A percentile compares a stretch with the other conserved stretches of the same genome.
Conservation (phyloP, 192 early-diverging fungal species). For the Podila horticola region DNA sequence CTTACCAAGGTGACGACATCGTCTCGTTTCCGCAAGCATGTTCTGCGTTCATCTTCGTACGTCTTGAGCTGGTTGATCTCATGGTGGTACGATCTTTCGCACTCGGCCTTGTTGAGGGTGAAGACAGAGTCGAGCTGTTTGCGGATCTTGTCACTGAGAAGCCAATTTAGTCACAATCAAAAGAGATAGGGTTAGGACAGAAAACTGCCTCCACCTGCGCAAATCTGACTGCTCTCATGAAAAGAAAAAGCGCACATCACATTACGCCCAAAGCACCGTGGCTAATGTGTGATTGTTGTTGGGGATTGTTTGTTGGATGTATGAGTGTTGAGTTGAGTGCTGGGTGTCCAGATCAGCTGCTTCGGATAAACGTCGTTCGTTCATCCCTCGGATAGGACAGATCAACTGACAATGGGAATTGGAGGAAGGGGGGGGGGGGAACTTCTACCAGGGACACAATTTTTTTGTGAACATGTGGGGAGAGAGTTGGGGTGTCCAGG, state of each 20-base stretch:
- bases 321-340: no score
- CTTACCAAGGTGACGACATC: slow-evolving; percentile 39
- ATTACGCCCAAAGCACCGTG: no score
- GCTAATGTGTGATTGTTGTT: no score
- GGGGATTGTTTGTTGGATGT: no score
- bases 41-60: slow-evolving; percentile 34
- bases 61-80: slow-evolving; percentile 37
- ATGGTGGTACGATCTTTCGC: slow-evolving; percentile 10
- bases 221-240: not conserved
- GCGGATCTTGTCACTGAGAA: slow-evolving; percentile 20
- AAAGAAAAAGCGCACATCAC: not conserved
- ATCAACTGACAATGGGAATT: no score
- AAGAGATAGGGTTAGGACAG: no score
- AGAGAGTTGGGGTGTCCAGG: not conserved
- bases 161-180: not conserved
- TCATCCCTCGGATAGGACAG: no score
- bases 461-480: no score
- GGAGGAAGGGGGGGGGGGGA: no score
- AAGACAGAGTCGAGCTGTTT: slow-evolving; percentile 47
- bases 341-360: no score
- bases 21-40: slow-evolving; percentile 35
- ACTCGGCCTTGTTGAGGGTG: slow-evolving; percentile 28
- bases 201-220: not conserved
- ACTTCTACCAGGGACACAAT: no score
- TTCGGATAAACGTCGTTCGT: no score